Percentiles rank a stretch among this genome's conserved stretches.
Conservation (phyloP, 1,284 basidiomycete species). For the Paramarasmius palmivorus region DNA sequence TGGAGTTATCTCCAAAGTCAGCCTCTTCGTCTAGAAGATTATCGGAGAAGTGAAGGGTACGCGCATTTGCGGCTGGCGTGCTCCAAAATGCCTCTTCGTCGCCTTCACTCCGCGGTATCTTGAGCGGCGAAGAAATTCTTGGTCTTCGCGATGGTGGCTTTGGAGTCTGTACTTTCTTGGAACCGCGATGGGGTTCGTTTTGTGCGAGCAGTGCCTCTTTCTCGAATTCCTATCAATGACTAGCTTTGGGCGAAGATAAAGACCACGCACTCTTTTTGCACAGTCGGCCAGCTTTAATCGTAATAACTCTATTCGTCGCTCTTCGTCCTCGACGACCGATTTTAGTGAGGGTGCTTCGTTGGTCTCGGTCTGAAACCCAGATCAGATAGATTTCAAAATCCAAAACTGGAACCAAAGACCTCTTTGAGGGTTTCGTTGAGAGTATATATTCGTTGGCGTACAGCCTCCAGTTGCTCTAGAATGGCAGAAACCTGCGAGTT, state of each 20-base stretch:
- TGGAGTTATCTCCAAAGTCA: conserved; percentile 54
- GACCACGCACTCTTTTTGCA: conserved; percentile 43
- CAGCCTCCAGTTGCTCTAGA: conserved; percentile 50
- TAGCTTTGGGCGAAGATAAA: not conserved
- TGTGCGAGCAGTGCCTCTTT: conserved; percentile 39
- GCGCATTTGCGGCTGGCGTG: conserved; percentile 53
- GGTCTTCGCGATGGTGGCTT: conserved; percentile 10
- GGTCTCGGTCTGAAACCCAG: conserved; percentile 30
- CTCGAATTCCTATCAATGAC: conserved; percentile 26
- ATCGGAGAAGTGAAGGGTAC: conserved; percentile 60
- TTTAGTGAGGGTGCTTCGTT: conserved; percentile 40
- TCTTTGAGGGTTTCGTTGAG: conserved; percentile 52
- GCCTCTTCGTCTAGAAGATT: conserved; percentile 65
- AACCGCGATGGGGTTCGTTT: conserved; percentile 22
- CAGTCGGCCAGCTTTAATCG: conserved; percentile 53
- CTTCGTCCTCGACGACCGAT: conserved; percentile 53
- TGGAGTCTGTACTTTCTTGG: conserved; percentile 16
- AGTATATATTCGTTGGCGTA: conserved; percentile 51
- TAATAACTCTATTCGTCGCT: conserved; percentile 53
- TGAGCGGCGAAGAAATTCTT: conserved; percentile 14
- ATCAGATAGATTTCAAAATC: conserved; percentile 17
- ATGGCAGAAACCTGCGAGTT: conserved; percentile 55
- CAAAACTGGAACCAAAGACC: conserved; percentile 39
- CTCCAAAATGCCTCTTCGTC: conserved; percentile 62
- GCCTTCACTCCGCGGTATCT: conserved; percentile 25